Evolutionary conservation across 225 moss, liverwort and hornwort genomes (phyloP).

Genomic region (Polytrichum commune): DNA sequence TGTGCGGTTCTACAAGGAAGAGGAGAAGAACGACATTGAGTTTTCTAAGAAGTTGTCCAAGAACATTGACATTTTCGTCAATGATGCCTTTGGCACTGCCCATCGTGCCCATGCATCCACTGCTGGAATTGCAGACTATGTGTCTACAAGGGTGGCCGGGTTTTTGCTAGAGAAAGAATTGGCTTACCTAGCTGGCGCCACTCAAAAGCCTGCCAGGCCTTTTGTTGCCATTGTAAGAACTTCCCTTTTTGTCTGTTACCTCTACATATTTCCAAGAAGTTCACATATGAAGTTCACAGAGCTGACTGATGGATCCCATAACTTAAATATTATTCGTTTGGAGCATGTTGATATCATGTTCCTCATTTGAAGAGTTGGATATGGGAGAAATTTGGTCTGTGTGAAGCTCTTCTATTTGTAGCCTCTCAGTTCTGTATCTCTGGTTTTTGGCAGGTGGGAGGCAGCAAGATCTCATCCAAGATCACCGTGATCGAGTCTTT

Average conservation of each 20-base stretch:
- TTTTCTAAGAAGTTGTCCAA: constrained; percentile 78
- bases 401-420: not conserved
- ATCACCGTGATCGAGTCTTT: constrained; percentile 91
- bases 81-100: constrained; percentile 95
- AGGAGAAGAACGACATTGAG: constrained; percentile 80
- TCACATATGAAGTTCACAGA: too few relatives aligned
- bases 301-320: too few relatives aligned
- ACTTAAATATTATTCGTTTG: too few relatives aligned
- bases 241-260: too few relatives aligned
- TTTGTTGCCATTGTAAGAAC: constrained; percentile 86
- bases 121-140: constrained; percentile 72
- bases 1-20: constrained; percentile 93
- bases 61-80: constrained; percentile 73
- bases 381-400: too few relatives aligned
- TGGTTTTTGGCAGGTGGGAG: constrained; percentile 65
- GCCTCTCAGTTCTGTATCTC: not conserved
- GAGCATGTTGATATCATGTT: too few relatives aligned
- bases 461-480: constrained; percentile 96
- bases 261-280: too few relatives aligned
- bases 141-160: constrained; percentile 67
- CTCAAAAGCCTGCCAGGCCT: constrained; percentile 66
- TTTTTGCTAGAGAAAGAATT: constrained; percentile 87
- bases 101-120: constrained; percentile 95
- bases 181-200: constrained; percentile 74
- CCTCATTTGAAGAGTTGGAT: too few relatives aligned